Conservation (phyloP, 805 yeast species). For the Yarrowia sp. region DNA sequence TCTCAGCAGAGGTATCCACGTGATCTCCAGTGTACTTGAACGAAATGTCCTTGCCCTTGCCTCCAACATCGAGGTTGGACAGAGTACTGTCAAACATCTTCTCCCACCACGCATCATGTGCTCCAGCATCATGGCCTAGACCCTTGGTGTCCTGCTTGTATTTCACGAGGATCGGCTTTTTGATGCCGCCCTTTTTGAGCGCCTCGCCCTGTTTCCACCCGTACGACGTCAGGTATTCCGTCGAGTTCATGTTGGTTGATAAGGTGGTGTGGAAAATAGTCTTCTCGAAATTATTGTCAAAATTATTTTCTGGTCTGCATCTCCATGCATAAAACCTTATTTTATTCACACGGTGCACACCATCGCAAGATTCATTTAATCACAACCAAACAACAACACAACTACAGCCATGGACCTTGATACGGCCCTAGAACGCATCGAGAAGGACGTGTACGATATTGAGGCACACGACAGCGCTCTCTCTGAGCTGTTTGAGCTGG, state of each 20-base stretch:
- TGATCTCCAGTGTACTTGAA: slow-evolving; percentile 57
- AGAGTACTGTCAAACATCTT: slow-evolving; percentile 89
- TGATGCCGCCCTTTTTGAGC: slow-evolving; percentile 70
- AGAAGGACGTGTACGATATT: slow-evolving; percentile 9
- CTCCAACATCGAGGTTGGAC: slow-evolving; percentile 63
- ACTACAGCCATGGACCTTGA: slow-evolving; percentile 4
- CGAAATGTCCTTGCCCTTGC: slow-evolving; percentile 42
- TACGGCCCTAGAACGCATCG: slow-evolving; percentile 7
- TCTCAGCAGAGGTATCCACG: slow-evolving; percentile 45
- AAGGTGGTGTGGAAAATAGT: too few species aligned
- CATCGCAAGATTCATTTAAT: neutral
- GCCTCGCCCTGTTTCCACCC: slow-evolving; percentile 97
- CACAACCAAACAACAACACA: neutral
- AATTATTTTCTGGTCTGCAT: neutral
- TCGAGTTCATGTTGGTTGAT: slow-evolving; percentile 60
- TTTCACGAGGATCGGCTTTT: slow-evolving; percentile 81
- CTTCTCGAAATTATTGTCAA: slow-evolving; percentile 6
- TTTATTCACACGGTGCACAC: neutral
- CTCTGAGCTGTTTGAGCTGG: neutral
- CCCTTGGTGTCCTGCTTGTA: slow-evolving; percentile 92
- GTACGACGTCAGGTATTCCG: slow-evolving; percentile 64
- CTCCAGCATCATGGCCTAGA: slow-evolving; percentile 71
- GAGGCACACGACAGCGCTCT: slow-evolving; percentile 7
- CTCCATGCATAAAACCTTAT: neutral
- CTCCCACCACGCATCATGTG: slow-evolving; percentile 96